These are phyloP conservation scores for Ulota crispa DNA, from an alignment of 225 moss, liverwort and hornwort species.

Conservation along the genomic window DNA sequence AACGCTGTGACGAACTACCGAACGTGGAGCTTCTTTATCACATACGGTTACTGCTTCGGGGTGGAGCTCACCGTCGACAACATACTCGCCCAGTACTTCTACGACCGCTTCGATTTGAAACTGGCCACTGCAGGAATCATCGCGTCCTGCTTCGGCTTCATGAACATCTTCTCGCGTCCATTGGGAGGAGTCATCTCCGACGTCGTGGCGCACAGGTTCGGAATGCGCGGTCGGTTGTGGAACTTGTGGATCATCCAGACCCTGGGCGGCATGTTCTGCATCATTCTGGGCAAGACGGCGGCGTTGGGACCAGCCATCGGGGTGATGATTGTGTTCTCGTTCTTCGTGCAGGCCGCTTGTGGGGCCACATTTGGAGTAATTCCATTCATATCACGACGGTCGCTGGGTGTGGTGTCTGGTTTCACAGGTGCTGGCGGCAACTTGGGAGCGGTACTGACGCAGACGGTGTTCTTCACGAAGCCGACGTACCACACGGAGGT, in stretches of 20 bases:
- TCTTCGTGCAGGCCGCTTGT: not conserved
- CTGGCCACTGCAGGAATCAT: constrained; percentile 47
- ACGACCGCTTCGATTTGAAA: constrained; percentile 41
- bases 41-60: constrained; percentile 4
- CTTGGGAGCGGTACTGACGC: constrained; percentile 47
- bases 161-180: constrained; percentile 55
- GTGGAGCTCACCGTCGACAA: constrained; percentile 26
- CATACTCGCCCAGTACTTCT: constrained; percentile 53
- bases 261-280: constrained; percentile 42
- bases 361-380: not conserved
- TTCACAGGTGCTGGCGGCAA: constrained; percentile 52
- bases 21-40: constrained; percentile 10
- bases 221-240: constrained; percentile 63
- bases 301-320: constrained; percentile 13
- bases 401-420: constrained; percentile 36
- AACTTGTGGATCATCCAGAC: constrained; percentile 40
- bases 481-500: constrained; percentile 21
- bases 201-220: constrained; percentile 24
- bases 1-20: constrained; percentile 14
- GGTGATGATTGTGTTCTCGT: constrained; percentile 34
- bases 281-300: constrained; percentile 27
- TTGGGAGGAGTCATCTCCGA: constrained; percentile 47
- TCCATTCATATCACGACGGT: constrained; percentile 6
- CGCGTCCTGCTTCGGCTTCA: constrained; percentile 44
- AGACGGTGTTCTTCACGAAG: constrained; percentile 34